Conservation (phyloP, 306 rosid species). For the Luffa acutangula region DNA sequence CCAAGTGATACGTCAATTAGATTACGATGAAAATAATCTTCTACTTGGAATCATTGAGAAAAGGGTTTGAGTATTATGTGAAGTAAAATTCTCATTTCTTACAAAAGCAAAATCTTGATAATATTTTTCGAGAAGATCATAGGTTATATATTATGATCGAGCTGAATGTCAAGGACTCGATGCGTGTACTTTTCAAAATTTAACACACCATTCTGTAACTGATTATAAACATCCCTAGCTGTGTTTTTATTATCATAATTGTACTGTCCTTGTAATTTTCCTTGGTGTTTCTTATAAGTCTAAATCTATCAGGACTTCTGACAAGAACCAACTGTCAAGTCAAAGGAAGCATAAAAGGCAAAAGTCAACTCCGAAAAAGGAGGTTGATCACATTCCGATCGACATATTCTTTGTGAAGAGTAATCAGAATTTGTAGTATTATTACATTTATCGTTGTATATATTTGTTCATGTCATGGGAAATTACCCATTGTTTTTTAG, state of each 20-base stretch:
- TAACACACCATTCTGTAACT: neutral
- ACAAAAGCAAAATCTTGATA: neutral
- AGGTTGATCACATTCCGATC: slow-evolving; percentile 48
- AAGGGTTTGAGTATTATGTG: neutral
- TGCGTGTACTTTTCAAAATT: neutral
- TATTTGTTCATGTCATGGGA: neutral
- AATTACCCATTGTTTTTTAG: neutral
- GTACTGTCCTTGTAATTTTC: neutral
- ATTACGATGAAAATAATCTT: neutral
- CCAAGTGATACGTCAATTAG: neutral
- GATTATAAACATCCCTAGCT: neutral
- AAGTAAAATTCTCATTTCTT: neutral
- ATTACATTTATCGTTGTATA: neutral
- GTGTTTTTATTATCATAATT: neutral
- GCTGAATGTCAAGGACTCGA: neutral
- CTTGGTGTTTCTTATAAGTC: neutral
- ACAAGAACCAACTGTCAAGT: slow-evolving; percentile 23
- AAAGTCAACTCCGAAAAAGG: slow-evolving; percentile 45
- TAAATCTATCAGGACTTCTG: slow-evolving; percentile 26
- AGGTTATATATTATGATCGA: neutral
- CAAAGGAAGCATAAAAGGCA: slow-evolving; percentile 51
- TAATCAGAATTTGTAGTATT: slow-evolving; percentile 19
- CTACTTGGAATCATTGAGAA: neutral
- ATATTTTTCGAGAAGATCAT: neutral
- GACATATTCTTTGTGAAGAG: slow-evolving; percentile 63